phyloP scores from a whole-genome alignment of 164 flowering plant genomes.

The Cinnamomum chago region DNA sequence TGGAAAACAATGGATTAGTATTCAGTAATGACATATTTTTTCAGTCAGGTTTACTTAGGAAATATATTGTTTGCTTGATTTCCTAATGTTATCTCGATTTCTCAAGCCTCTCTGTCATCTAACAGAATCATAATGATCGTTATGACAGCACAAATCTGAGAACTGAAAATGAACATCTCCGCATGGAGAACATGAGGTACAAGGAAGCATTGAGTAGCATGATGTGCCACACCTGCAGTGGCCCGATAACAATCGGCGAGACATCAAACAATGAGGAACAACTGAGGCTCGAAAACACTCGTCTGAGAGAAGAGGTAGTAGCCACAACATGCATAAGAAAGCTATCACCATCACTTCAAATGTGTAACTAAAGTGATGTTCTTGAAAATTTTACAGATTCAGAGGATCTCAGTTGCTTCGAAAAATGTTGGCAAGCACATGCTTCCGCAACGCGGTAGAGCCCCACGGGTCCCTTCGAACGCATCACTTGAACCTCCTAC shows the following conservation, averaged over 20 bases:
- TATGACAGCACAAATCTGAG: conserved; percentile 70
- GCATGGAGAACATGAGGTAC: conserved; percentile 69
- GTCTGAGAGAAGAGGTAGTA: conserved; percentile 73
- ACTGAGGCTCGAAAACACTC: conserved; percentile 65
- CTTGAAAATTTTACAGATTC: conserved; percentile 43
- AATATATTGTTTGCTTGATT: not conserved
- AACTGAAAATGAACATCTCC: conserved; percentile 66
- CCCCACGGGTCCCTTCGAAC: conserved; percentile 39
- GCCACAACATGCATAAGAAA: not conserved
- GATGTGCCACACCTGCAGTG: conserved; percentile 73
- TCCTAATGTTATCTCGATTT: not conserved
- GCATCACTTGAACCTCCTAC: conserved; percentile 53
- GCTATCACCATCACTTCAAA: not conserved
- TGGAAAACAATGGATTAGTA: not conserved
- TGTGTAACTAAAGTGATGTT: not conserved
- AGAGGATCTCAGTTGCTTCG: conserved; percentile 79
- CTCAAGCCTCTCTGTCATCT: not conserved
- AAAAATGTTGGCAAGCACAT: conserved; percentile 83
- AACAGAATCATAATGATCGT: conserved; percentile 71
- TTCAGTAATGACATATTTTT: no score
- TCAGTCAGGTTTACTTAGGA: no score
- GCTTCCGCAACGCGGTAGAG: conserved; percentile 29
- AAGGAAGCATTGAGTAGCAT: conserved; percentile 69
- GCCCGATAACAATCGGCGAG: conserved; percentile 67
- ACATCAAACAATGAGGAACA: conserved; percentile 80